Evolutionary conservation across 1,284 basidiomycete genomes (phyloP), one percentile per base, ranked within the genome.

Genomic region (Calocybe gambosa): DNA sequence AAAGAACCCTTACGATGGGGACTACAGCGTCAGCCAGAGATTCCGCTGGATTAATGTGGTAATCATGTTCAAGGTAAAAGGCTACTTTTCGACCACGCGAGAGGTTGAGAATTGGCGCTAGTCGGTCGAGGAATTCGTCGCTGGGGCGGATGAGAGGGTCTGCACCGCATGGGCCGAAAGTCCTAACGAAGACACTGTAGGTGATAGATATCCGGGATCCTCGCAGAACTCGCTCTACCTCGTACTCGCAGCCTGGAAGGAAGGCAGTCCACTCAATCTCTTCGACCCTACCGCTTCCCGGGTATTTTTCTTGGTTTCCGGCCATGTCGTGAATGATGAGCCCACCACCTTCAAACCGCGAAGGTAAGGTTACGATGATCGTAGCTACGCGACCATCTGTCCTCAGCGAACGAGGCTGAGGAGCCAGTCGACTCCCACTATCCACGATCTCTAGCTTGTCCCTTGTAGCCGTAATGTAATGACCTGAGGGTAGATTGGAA

Each of bases 181-280:
- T 76, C 64, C 75, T 78, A 49, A 86, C 64, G 54, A 80, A 82
- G 15, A 89, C 74, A 2, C 74, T 82, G 58, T 87, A 89, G 28
- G 82, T 77, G 43, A 89, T 71, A 25, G 77, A 76, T 52, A 88
- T 65, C 39, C 81, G 69, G 55, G 80, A 84, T 8, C 86, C 87
- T 53, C 79, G 77, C 55, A 78, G 74, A 44, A 89, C 77, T 2
- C 74, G 68, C 59, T 87, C 82, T 49, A 87, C 73, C 58, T 85
- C 82, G 55, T 82, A 79, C 28, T 85, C 79, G 62, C 82, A 85
- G 50, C 88, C 84, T 2, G 78, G 70, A 45, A 80, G 69, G 66
- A 84, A 83, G 16, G 82, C 85, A 0, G 78, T 74, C 85, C 86
- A 89, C 50, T 89, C 84, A 51, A 88, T 67, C 53, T 84, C 78